These are phyloP conservation scores for Casuarina cunninghamiana DNA, from an alignment of 306 rosid species.

Conservation along the genomic window DNA sequence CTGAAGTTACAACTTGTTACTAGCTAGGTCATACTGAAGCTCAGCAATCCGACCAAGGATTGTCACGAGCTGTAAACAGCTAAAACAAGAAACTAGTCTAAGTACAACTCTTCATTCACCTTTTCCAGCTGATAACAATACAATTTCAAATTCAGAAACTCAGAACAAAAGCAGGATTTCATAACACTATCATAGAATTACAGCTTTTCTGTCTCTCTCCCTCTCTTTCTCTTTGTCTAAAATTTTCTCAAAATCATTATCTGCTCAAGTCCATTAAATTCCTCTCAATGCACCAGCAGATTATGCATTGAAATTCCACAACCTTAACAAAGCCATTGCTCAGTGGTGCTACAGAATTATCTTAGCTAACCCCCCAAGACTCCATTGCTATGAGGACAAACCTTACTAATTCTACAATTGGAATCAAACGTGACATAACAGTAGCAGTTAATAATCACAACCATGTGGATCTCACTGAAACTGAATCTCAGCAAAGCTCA, in stretches of 20 bases:
- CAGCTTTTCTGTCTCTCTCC: background rate
- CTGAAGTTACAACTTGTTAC: background rate
- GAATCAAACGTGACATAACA: too few species aligned
- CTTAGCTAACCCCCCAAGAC: background rate
- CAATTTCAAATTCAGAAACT: background rate
- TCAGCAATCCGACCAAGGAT: slow-evolving; percentile 9
- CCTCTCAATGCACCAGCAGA: background rate
- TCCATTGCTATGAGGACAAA: background rate
- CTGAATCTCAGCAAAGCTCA: background rate
- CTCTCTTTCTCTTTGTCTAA: background rate
- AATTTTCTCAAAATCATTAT: background rate
- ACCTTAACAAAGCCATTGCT: background rate
- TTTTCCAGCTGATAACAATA: background rate
- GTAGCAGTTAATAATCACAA: background rate
- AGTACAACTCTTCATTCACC: background rate
- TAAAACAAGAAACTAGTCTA: background rate
- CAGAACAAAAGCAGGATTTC: background rate
- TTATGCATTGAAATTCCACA: too few species aligned
- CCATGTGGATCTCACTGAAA: background rate
- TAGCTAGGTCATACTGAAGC: background rate
- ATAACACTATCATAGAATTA: background rate
- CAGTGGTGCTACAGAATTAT: background rate
- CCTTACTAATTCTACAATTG: too few species aligned
- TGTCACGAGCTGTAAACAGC: background rate
- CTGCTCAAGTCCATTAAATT: background rate